Percentiles rank a stretch among this genome's conserved stretches.
phyloP scores from a whole-genome alignment of 2,329 filamentous ascomycete species.

The Sporothrix sp. region DNA sequence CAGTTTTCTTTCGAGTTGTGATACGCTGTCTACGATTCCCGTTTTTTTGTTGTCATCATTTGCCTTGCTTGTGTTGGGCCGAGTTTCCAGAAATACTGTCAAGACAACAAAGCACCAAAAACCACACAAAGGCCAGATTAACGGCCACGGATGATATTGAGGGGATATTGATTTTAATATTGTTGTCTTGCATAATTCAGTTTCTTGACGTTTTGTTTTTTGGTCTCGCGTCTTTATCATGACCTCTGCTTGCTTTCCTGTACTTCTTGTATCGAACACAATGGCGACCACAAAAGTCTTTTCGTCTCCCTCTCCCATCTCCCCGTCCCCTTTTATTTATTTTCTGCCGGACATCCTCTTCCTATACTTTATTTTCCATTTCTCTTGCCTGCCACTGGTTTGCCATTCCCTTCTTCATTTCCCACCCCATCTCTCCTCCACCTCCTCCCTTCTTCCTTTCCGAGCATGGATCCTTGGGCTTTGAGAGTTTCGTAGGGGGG shows the following conservation, averaged over 20 bases:
- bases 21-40: neutral
- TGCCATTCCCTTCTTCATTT: neutral
- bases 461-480: conserved; percentile 14
- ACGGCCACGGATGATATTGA: too few relatives aligned
- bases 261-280: neutral
- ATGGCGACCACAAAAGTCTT: neutral
- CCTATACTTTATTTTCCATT: too few relatives aligned
- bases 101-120: too few relatives aligned
- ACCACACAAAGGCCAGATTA: too few relatives aligned
- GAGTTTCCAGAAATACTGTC: too few relatives aligned
- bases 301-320: neutral
- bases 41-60: neutral
- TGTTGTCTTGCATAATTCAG: neutral
- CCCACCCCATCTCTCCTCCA: neutral
- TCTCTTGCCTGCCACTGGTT: neutral
- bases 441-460: neutral
- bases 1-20: neutral
- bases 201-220: neutral
- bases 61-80: neutral
- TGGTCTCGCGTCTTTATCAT: neutral
- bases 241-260: neutral
- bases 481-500: conserved; percentile 18
- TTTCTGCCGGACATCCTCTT: too few relatives aligned
- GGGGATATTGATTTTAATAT: neutral
- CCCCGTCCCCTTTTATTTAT: too few relatives aligned